Evolutionary conservation across 1,284 basidiomycete species (phyloP), one percentile per base, ranked within the genome.

Genomic region (Cutaneotrichosporon cyanovorans): DNA sequence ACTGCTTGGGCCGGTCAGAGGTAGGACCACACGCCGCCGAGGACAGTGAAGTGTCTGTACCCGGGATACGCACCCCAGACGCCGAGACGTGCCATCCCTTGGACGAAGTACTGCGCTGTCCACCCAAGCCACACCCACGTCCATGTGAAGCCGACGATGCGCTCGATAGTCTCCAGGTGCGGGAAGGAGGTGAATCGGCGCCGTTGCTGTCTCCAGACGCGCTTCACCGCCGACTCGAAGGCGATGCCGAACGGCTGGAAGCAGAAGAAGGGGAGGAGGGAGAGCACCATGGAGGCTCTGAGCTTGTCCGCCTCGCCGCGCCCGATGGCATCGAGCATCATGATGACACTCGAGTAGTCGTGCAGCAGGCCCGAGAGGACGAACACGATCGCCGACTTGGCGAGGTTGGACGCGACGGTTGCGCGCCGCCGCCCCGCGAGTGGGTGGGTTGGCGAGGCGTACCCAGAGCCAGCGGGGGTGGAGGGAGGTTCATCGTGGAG

Each of bases 111-210:
- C 12, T 54, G 44, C 0, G 67, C 66, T 7, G 60, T 61, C 60
- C 58, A 63, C 1, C 68, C 66, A 8, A 69, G 50, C 59, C 59
- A 68, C 16, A 58, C 42, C 67, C 67, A 69, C 2, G 62, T 66
- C 60, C 58, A 63, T 1, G 54, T 51, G 42, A 67, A 67, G 0
- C 63, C 65, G 5, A 66, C 31, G 2, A 51, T 16, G 20, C 66
- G 30, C 48, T 69, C 68, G 3, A 31, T 12, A 28, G 25, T 28
- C 8, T 28, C 25, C 25, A 28, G 25, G 25, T n/a, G n/a, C n/a
- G n/a, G n/a, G n/a, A n/a, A 12, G 25, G 25, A 28, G 7, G 25
- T 28, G 25, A 28, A 12, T 12, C 12, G 7, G 25, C 25, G 7
- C 12, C 37, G 30, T 5, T 16, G 4, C n/a, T 31, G 16, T 0